Conservation (phyloP, 176 grass and related monocot species). For the Oryza australiensis region DNA sequence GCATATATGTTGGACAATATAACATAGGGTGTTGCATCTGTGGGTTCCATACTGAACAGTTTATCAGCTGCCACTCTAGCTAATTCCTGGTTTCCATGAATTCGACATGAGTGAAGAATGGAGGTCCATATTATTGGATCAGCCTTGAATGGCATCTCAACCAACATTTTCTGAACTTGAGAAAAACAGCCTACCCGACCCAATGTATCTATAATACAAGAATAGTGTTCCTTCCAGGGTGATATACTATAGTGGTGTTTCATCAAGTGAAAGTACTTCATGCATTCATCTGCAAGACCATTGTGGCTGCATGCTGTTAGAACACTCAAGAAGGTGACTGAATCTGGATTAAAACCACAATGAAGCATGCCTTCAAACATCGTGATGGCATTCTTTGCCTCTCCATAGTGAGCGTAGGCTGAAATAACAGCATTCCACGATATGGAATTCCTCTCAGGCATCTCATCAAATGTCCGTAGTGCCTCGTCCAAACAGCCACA, state of each 20-base stretch:
- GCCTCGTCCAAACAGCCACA: slow-evolving; percentile 71
- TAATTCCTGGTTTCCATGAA: slow-evolving; percentile 78
- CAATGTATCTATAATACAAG: slow-evolving; percentile 74
- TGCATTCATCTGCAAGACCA: slow-evolving; percentile 72
- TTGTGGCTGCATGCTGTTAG: slow-evolving; percentile 78
- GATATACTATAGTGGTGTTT: slow-evolving; percentile 47
- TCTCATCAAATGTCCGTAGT: slow-evolving; percentile 64
- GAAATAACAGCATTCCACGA: slow-evolving; percentile 82
- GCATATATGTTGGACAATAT: slow-evolving; percentile 90
- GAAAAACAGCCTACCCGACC: slow-evolving; percentile 65
- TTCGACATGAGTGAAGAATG: slow-evolving; percentile 83
- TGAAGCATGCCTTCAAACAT: slow-evolving; percentile 75
- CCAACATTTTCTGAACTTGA: slow-evolving; percentile 65
- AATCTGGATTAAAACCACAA: slow-evolving; percentile 63
- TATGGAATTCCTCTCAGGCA: slow-evolving; percentile 74
- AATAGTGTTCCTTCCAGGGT: slow-evolving; percentile 80
- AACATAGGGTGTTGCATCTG: slow-evolving; percentile 64
- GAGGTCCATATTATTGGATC: slow-evolving; percentile 84
- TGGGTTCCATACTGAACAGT: slow-evolving; percentile 58
- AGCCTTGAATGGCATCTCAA: slow-evolving; percentile 60
- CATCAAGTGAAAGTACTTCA: slow-evolving; percentile 75
- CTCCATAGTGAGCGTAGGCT: slow-evolving; percentile 69
- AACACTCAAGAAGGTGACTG: slow-evolving; percentile 78
- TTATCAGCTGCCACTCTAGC: slow-evolving; percentile 74
- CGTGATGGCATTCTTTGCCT: slow-evolving; percentile 64